A percentile compares a stretch with the other conserved stretches of the same genome.
Conservation (phyloP, 768 basidiomycete genomes). For the Exsudoporus frostii region DNA sequence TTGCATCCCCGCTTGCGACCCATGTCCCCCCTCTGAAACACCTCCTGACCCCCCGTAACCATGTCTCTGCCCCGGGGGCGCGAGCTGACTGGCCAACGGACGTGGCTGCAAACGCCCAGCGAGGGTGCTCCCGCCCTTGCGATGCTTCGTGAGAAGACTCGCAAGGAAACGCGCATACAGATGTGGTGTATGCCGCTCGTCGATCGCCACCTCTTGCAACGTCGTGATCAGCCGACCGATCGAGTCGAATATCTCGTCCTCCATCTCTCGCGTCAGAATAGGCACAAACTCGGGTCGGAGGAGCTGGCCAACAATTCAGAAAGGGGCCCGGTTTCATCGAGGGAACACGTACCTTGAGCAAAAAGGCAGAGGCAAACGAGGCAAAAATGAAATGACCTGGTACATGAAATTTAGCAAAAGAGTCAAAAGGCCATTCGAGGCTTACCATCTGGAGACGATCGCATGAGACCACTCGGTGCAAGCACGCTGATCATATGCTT, state of each 20-base stretch:
- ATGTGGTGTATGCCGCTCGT: constrained; percentile 77
- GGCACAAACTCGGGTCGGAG: constrained; percentile 72
- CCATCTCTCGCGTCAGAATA: constrained; percentile 54
- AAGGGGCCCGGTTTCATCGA: not conserved
- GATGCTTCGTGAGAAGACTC: constrained; percentile 63
- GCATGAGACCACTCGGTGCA: constrained; percentile 71
- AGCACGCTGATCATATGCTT: constrained; percentile 61
- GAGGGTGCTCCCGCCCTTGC: constrained; percentile 58
- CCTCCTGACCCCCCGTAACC: constrained; percentile 26
- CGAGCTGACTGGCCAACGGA: constrained; percentile 42
- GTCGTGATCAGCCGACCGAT: constrained; percentile 73
- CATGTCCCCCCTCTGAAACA: constrained; percentile 29
- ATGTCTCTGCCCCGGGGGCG: constrained; percentile 9
- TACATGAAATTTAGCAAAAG: not conserved
- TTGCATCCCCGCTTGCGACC: constrained; percentile 16
- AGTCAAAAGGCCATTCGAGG: not conserved
- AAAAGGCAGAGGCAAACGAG: constrained; percentile 78
- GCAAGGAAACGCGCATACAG: constrained; percentile 79
- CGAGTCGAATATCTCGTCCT: constrained; percentile 67
- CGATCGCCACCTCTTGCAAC: constrained; percentile 71
- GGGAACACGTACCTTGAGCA: constrained; percentile 58
- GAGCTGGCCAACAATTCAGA: constrained; percentile 38
- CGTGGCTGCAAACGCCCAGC: constrained; percentile 52
- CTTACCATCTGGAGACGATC: constrained; percentile 74
- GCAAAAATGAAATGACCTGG: constrained; percentile 74